Conservation (phyloP, 2,329 filamentous ascomycete species). For the Verticillium longisporum region DNA sequence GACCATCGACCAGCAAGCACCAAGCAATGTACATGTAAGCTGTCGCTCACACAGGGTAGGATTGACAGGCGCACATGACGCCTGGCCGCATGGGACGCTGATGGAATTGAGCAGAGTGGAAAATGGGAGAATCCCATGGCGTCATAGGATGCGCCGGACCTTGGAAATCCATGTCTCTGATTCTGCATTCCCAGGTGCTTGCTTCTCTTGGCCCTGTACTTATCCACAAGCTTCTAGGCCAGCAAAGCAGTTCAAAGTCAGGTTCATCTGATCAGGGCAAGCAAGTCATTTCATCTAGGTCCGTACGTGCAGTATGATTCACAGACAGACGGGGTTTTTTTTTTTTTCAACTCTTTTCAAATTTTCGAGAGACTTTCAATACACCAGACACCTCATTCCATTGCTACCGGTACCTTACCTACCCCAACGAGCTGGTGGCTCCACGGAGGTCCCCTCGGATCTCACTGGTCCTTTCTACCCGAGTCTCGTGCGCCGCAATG, state of each 20-base stretch:
- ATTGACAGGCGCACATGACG: neutral
- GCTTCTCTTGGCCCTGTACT: neutral
- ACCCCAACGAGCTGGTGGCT: neutral
- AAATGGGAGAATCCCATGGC: neutral
- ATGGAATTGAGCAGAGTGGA: neutral
- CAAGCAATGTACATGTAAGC: neutral
- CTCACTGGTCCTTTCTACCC: neutral
- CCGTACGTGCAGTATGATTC: neutral
- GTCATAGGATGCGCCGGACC: neutral
- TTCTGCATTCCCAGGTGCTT: neutral
- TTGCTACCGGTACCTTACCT: neutral
- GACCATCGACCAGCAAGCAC: neutral
- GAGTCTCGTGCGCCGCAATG: neutral
- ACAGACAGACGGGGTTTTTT: neutral
- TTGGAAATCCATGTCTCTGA: slow-evolving; percentile 1
- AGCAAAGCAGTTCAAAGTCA: neutral
- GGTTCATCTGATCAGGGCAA: neutral
- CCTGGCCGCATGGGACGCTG: neutral
- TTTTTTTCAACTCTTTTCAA: neutral
- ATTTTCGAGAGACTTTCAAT: neutral
- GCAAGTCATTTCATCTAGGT: too few relatives aligned
- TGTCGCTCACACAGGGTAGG: neutral
- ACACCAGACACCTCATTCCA: neutral
- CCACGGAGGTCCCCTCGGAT: neutral
- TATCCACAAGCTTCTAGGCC: neutral